These are phyloP conservation scores for Aurantiochytrium sp. DNA, from an alignment of 108 stramenopile genomes.

Conservation along the genomic window DNA sequence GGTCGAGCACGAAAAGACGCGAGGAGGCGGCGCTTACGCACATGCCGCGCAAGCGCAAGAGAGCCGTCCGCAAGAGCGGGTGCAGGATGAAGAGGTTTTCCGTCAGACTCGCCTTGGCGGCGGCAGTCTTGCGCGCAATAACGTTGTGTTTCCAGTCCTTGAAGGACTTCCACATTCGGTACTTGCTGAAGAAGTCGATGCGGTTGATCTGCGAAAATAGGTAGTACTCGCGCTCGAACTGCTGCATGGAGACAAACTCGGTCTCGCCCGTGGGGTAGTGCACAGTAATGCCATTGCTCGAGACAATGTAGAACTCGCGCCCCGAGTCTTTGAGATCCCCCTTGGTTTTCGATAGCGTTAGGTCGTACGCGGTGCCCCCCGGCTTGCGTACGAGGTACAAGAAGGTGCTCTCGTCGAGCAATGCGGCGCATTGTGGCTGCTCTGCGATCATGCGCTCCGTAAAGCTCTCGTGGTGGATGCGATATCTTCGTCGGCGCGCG, in stretches of 20 bases:
- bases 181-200: constrained; percentile 53
- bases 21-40: constrained; percentile 38
- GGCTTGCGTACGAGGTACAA: constrained; percentile 1
- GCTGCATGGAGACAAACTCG: constrained; percentile 55
- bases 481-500: not conserved
- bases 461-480: not conserved
- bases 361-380: constrained; percentile 21
- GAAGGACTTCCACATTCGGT: constrained; percentile 56
- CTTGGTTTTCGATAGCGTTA: not conserved
- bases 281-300: constrained; percentile 24
- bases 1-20: constrained; percentile 40
- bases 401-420: not conserved
- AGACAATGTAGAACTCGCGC: not conserved
- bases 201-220: constrained; percentile 50
- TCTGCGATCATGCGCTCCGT: not conserved
- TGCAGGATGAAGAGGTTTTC: constrained; percentile 49
- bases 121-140: constrained; percentile 40
- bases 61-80: constrained; percentile 42
- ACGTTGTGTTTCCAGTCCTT: constrained; percentile 49
- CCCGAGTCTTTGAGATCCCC: not conserved
- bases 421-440: not conserved
- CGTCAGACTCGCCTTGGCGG: constrained; percentile 29
- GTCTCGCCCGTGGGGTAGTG: constrained; percentile 41
- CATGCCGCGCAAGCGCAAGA: constrained; percentile 38
- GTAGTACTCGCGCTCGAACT: constrained; percentile 57